Evolutionary conservation across 495 filamentous ascomycete genomes (phyloP), one percentile per base, ranked within the genome.

Genomic region (Neurospora sp.): DNA sequence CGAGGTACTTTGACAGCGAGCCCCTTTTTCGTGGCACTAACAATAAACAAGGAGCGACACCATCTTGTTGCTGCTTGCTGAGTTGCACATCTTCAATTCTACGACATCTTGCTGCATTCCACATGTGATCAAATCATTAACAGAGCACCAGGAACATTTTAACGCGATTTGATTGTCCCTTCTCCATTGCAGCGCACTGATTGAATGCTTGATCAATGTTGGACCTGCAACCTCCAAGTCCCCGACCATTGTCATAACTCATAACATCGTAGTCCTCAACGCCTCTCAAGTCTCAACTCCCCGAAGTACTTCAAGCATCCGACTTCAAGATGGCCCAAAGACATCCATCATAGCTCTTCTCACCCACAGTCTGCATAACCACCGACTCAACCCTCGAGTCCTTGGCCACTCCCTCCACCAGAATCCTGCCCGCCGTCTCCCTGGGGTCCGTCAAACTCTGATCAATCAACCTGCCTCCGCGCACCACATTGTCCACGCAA

Each of bases 291-390:
- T 59, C 2, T 62, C 54, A 16, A 27, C 54, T 4, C 54, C 12
- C 23, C 3, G 0, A 14, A 16, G 11, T 31, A 31, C 31, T 35
- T 71, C 35, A 71, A 40, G 79, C 84, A 78, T 27, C 31, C 41
- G 71, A 83, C 59, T 82, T 83, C 77, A 84, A 79, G 71, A 79
- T 77, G 5, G 79, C 79, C 59, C 76, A 83, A 70, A 81, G 48
- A 71, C 74, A 85, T 2, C 86, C 87, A 82, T 88, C 87, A 73
- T 87, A 85, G 20, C 77, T 80, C 80, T 88, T 89, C 77, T 84
- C 84, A 0, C 84, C 83, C 11, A 87, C 84, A 1, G 83, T 85
- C 78, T 88, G 85, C 72, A 88, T 74, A 3, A 89, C 80, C 40
- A 82, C 81, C 35, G 81, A 83, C 62, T 88, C 83, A 4, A 88